phyloP scores from a whole-genome alignment of 139 green algal species.

The Zygnema circumcarinatum region DNA sequence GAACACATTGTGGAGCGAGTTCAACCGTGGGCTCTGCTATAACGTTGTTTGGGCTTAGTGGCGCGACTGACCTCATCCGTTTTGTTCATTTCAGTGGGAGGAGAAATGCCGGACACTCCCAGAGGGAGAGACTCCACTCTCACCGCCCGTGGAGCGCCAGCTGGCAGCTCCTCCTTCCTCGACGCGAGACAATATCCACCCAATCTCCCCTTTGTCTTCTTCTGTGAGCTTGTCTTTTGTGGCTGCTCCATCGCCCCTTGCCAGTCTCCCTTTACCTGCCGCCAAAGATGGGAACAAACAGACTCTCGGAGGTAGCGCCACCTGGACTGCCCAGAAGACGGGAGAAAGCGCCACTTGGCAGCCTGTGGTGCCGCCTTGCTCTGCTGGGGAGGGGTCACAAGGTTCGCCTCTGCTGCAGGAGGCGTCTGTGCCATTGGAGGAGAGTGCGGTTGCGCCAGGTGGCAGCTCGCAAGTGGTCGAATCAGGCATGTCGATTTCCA shows the following conservation, averaged over 20 bases:
- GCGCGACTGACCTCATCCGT: too few species aligned
- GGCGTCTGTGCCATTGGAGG: neutral
- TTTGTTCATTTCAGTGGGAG: too few species aligned
- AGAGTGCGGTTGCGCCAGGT: neutral
- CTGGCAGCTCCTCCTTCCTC: neutral
- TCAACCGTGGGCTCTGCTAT: too few species aligned
- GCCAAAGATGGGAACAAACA: neutral
- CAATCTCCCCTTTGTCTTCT: neutral
- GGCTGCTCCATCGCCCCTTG: neutral
- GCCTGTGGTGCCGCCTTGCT: too few species aligned
- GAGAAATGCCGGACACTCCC: neutral
- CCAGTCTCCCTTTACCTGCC: slow-evolving; percentile 28
- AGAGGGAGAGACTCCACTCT: neutral
- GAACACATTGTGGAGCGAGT: too few species aligned
- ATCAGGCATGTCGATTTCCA: neutral
- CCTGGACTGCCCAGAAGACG: neutral
- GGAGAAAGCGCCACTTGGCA: too few species aligned
- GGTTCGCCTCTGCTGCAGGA: too few species aligned
- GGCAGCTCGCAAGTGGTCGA: neutral
- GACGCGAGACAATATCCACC: neutral
- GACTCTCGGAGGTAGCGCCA: neutral
- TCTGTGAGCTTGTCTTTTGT: slow-evolving; percentile 3
- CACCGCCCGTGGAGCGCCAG: neutral
- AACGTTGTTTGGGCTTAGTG: too few species aligned
- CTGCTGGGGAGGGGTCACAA: too few species aligned